A percentile compares a stretch with the other conserved stretches of the same genome.
phyloP scores from a whole-genome alignment of 1,139 yeast genomes.

The Trichomonascaceae sp. region DNA sequence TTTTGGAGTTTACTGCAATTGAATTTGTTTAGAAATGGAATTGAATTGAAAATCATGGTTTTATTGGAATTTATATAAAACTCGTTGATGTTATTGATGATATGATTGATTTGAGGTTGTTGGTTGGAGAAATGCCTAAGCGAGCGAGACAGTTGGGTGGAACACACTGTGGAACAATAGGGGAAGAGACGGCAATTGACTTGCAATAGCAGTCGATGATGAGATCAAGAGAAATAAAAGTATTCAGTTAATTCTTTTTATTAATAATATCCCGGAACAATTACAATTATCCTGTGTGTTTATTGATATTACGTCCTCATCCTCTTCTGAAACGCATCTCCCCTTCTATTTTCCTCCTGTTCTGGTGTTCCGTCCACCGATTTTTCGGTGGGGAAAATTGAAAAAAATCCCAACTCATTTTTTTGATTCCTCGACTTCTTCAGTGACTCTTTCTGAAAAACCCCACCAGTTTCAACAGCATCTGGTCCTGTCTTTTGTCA shows the following conservation, averaged over 20 bases:
- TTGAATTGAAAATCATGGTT: neutral
- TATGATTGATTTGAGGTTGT: neutral
- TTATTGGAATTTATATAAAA: no score
- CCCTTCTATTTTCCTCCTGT: no score
- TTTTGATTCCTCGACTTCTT: neutral
- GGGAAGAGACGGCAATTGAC: no score
- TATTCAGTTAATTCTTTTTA: no score
- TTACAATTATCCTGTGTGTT: no score
- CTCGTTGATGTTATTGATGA: neutral
- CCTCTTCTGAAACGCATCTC: no score
- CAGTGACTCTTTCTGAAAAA: neutral
- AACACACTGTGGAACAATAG: no score
- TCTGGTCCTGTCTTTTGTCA: neutral
- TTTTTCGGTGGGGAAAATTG: neutral
- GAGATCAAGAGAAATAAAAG: no score
- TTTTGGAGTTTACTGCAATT: neutral
- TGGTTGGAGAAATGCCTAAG: neutral
- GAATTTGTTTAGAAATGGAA: neutral
- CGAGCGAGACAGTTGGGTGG: neutral
- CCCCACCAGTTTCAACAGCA: neutral
- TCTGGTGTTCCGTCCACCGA: neutral
- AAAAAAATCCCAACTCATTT: neutral
- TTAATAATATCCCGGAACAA: no score
- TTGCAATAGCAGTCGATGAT: neutral
- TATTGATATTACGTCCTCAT: no score